Evolutionary conservation across 1,284 basidiomycete species (phyloP), one percentile per base, ranked within the genome.

Genomic region (Trichosporon inkin): DNA sequence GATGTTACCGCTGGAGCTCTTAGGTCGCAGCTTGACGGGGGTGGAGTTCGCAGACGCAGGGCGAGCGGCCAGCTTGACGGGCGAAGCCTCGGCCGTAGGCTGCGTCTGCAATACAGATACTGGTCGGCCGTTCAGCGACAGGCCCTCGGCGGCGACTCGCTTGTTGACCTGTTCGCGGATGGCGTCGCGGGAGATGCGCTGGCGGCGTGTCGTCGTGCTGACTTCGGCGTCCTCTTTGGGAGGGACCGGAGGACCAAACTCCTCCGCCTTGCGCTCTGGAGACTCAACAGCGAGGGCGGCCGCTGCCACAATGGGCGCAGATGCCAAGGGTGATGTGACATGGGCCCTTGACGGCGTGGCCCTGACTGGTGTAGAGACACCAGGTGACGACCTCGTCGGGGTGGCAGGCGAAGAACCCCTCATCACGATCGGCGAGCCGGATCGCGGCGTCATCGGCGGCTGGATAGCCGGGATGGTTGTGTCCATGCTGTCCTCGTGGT

Each of bases 111-210:
- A n/a, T 49, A 37, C 14, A 54, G 53, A 56, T 10, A 36, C 20
- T 16, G 58, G 53, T 10, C 35, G 40, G 16, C 51, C 49, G 49
- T 38, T 52, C 28, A 39, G 19, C 47, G 49, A 7, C 14, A 55
- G 28, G n/a, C 72, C 74, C 34, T 72, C 72, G 0, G 73, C 60
- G 2, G 60, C 73, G 13, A 74, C 67, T 10, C 74, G 68, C 60
- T 74, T 70, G 54, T 74, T 70, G 40, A 79, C 71, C 13, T 70
- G 74, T 55, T 77, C 73, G 5, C 74, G 65, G 51, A 79, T 77
- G 63, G 72, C 68, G 55, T 79, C 77, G 16, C 76, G 69, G 7
- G 75, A 77, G 61, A 79, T 78, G 24, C 77, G 65, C 62, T 77
- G 76, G 32, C 77, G 66, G 16, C 67, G 62, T 3, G 72, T 69